These are phyloP conservation scores for Metschnikowia continentalis DNA, from an alignment of 805 yeast genomes.

Conservation along the genomic window DNA sequence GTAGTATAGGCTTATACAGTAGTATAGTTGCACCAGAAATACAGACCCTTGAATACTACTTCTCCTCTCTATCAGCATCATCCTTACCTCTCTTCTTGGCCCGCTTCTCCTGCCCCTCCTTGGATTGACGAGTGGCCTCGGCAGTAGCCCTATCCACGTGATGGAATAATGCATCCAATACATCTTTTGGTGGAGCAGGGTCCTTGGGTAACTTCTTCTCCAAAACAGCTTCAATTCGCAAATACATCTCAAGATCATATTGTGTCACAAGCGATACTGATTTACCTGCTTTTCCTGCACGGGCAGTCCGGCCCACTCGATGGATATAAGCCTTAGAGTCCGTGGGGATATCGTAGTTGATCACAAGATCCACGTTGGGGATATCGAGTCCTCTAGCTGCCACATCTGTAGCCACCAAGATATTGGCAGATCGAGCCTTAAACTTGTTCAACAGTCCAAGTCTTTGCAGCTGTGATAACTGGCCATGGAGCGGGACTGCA, in stretches of 20 bases:
- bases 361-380: constrained; percentile 72
- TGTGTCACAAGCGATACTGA: constrained; percentile 88
- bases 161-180: constrained; percentile 71
- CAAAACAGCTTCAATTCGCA: constrained; percentile 84
- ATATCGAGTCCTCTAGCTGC: constrained; percentile 90
- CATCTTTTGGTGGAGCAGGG: constrained; percentile 72
- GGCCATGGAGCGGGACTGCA: constrained; percentile 94
- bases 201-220: constrained; percentile 76
- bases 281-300: constrained; percentile 88
- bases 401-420: constrained; percentile 77
- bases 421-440: constrained; percentile 65
- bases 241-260: constrained; percentile 84
- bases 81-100: constrained; percentile 38
- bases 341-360: constrained; percentile 77
- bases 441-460: constrained; percentile 77
- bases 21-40: too few relatives aligned
- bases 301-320: constrained; percentile 93
- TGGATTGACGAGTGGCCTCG: constrained; percentile 79
- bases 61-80: constrained; percentile 34
- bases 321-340: constrained; percentile 83
- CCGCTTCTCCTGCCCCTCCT: constrained; percentile 51
- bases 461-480: constrained; percentile 78
- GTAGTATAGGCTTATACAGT: too few relatives aligned
- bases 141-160: constrained; percentile 90
- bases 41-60: constrained; percentile 2